A percentile compares a stretch with the other conserved stretches of the same genome.
Conservation (phyloP, 208 protist genomes). For the Leishmania lainsoni region DNA sequence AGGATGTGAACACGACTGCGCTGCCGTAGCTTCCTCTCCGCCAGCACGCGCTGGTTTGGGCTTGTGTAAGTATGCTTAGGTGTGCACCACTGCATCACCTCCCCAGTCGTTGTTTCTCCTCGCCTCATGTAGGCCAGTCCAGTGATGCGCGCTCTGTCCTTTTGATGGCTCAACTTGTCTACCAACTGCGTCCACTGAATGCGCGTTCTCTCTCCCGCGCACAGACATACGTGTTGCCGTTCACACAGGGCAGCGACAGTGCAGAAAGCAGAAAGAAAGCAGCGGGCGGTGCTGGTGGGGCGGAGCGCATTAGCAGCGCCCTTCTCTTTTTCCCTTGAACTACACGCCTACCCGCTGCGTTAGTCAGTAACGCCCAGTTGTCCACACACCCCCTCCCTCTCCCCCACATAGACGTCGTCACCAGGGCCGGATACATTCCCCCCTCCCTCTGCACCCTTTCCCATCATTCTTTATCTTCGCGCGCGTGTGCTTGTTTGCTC, state of each 20-base stretch:
- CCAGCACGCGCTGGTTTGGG: neutral
- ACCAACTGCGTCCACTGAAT: neutral
- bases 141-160: neutral
- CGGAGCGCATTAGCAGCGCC: neutral
- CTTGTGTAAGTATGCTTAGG: neutral
- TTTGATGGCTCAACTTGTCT: neutral
- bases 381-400: neutral
- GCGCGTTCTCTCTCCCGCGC: neutral
- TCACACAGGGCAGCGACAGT: neutral
- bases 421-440: neutral
- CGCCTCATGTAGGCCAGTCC: neutral
- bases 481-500: neutral
- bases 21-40: neutral
- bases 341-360: neutral
- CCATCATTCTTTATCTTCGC: neutral
- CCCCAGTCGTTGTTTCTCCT: neutral
- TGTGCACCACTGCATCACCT: neutral
- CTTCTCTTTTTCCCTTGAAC: constrained; percentile 3
- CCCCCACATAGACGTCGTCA: neutral
- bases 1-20: neutral
- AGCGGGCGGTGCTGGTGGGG: neutral
- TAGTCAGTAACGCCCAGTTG: neutral
- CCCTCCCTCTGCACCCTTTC: neutral
- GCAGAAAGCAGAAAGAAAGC: neutral
- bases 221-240: neutral